These are phyloP conservation scores for Didymella lethalis DNA, from an alignment of 2,329 filamentous ascomycete genomes.

Conservation along the genomic window DNA sequence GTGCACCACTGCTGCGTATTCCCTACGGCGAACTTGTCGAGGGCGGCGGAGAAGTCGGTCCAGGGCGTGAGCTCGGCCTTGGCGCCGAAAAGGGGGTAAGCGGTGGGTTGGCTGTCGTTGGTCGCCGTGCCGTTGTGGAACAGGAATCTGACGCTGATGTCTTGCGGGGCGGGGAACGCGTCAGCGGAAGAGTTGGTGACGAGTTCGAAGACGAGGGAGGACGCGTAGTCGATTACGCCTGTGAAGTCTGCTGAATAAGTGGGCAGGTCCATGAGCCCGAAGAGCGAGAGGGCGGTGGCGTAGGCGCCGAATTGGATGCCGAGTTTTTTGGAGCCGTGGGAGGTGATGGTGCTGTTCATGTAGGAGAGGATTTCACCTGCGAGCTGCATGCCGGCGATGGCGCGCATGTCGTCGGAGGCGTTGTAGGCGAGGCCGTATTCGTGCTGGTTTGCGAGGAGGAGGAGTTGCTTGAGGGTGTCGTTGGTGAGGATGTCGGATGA, in stretches of 20 bases:
- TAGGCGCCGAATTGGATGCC: slow-evolving; percentile 69
- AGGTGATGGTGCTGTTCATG: slow-evolving; percentile 55
- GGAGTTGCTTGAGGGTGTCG: slow-evolving; percentile 67
- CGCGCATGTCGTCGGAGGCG: slow-evolving; percentile 57
- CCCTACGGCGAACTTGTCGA: slow-evolving; percentile 72
- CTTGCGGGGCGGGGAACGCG: slow-evolving; percentile 55
- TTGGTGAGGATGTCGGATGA: slow-evolving; percentile 66
- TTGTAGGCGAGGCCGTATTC: slow-evolving; percentile 88
- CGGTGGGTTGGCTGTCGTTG: slow-evolving; percentile 55
- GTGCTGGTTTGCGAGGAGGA: slow-evolving; percentile 77
- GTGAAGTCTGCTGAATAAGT: slow-evolving; percentile 68
- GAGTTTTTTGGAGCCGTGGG: slow-evolving; percentile 52
- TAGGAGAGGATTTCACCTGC: slow-evolving; percentile 56
- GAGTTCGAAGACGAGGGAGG: slow-evolving; percentile 80
- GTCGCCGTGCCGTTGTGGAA: slow-evolving; percentile 69
- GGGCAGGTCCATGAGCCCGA: slow-evolving; percentile 63
- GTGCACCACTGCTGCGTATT: slow-evolving; percentile 74
- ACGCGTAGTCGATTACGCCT: slow-evolving; percentile 84
- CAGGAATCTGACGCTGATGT: slow-evolving; percentile 67
- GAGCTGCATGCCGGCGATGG: slow-evolving; percentile 58
- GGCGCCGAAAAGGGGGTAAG: slow-evolving; percentile 69
- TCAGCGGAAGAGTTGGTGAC: slow-evolving; percentile 58
- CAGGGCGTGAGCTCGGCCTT: slow-evolving; percentile 67
- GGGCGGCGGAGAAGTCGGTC: slow-evolving; percentile 69
- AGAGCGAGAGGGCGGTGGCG: slow-evolving; percentile 67